A percentile compares a stretch with the other conserved stretches of the same genome.
Conservation (phyloP, 2,329 filamentous ascomycete genomes). For the Corniculantispora saksenae region DNA sequence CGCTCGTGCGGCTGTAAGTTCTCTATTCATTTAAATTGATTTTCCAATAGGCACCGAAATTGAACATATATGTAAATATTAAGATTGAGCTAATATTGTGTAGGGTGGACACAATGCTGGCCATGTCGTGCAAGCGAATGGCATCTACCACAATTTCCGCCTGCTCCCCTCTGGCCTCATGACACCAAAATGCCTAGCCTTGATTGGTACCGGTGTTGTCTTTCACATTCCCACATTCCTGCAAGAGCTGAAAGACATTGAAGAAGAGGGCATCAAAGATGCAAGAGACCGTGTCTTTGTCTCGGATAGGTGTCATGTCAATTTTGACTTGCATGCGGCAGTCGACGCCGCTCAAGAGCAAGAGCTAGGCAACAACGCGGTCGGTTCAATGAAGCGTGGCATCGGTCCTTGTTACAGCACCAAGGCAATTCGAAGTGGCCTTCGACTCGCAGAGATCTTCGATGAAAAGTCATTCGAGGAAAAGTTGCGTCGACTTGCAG, state of each 20-base stretch:
- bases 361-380: constrained; percentile 37
- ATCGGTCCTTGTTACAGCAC: constrained; percentile 24
- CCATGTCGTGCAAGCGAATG: constrained; percentile 11
- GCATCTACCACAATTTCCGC: constrained; percentile 14
- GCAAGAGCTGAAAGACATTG: constrained; percentile 35
- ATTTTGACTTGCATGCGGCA: constrained; percentile 62
- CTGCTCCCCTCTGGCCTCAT: constrained; percentile 11
- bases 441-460: constrained; percentile 67
- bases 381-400: constrained; percentile 33
- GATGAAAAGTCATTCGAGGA: constrained; percentile 63
- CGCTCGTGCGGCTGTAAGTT: constrained; percentile 10
- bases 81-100: background rate
- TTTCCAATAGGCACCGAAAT: background rate
- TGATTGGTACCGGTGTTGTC: constrained; percentile 12
- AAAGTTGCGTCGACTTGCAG: constrained; percentile 60
- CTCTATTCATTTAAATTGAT: background rate
- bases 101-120: constrained; percentile 10
- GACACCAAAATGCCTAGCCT: constrained; percentile 4
- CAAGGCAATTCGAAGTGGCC: constrained; percentile 53
- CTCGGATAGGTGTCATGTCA: constrained; percentile 60
- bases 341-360: constrained; percentile 67
- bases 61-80: too few species aligned
- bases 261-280: constrained; percentile 36
- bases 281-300: constrained; percentile 54
- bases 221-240: constrained; percentile 18